Conservation (phyloP, 2,329 filamentous ascomycete genomes). For the Epichloe aotearoae region DNA sequence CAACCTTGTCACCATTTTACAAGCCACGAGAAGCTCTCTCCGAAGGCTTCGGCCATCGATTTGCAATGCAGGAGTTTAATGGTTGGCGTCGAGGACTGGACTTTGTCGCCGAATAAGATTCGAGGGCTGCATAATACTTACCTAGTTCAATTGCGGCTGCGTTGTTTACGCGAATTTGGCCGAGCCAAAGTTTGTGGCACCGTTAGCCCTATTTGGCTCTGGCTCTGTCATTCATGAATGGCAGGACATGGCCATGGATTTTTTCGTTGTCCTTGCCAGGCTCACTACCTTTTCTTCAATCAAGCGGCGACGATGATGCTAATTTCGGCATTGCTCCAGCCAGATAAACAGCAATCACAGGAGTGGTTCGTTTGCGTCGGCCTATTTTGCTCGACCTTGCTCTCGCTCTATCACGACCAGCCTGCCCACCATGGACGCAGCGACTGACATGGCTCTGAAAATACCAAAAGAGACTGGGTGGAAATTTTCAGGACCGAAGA, state of each 20-base stretch:
- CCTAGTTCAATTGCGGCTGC: too few species aligned
- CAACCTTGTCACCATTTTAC: slow-evolving; percentile 5
- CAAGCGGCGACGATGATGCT: background rate
- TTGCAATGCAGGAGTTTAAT: background rate
- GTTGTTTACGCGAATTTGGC: background rate
- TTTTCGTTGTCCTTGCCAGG: background rate
- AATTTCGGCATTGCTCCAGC: background rate
- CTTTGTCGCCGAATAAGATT: too few species aligned
- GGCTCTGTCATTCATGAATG: background rate
- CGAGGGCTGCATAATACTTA: too few species aligned
- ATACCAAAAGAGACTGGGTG: too few species aligned
- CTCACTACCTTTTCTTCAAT: background rate
- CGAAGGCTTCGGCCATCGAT: background rate
- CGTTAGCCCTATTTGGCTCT: background rate
- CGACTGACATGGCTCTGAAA: too few species aligned
- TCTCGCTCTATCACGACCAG: background rate
- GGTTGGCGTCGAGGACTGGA: background rate
- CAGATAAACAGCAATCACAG: background rate
- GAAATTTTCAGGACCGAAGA: too few species aligned
- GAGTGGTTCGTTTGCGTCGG: background rate
- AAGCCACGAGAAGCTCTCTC: background rate
- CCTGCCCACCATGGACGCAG: background rate
- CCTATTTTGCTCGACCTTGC: background rate
- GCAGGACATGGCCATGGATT: background rate
- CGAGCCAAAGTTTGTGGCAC: background rate